Evolutionary conservation across 148 eudicot species (phyloP).

Genomic region (Beta vulgaris): DNA sequence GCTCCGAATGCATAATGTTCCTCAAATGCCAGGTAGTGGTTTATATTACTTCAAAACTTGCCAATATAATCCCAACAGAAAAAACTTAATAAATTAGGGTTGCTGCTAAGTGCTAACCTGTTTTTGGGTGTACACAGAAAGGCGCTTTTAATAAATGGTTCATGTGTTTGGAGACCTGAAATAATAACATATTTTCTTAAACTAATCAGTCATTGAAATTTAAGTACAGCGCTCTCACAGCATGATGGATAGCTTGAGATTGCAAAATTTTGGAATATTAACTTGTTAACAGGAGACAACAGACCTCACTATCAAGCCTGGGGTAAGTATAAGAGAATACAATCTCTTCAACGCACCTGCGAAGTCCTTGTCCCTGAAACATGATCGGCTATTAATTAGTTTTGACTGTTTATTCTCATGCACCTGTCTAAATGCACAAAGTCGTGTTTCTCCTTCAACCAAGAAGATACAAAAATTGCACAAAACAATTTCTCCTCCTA

Average conservation of each 20-base stretch:
- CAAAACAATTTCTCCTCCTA: not conserved
- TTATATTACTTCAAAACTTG: not conserved
- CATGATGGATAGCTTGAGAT: no score
- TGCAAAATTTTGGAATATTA: not conserved
- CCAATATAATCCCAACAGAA: not conserved
- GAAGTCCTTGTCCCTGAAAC: slow-evolving; percentile 60
- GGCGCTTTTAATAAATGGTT: slow-evolving; percentile 96
- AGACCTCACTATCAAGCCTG: slow-evolving; percentile 89
- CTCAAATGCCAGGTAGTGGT: not conserved
- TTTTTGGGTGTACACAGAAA: slow-evolving; percentile 90
- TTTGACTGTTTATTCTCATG: not conserved
- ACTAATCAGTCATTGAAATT: not conserved
- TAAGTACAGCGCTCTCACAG: not conserved
- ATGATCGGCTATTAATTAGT: not conserved
- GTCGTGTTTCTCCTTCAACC: not conserved
- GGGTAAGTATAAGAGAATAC: slow-evolving; percentile 79
- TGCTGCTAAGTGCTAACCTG: slow-evolving; percentile 58
- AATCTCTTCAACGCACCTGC: slow-evolving; percentile 80
- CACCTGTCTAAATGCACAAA: not conserved
- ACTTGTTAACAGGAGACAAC: slow-evolving; percentile 12
- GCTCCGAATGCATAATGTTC: not conserved
- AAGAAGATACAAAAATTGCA: not conserved
- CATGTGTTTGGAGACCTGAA: slow-evolving; percentile 93
- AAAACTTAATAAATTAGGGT: not conserved
- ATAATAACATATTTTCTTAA: slow-evolving; percentile 8